Conservation (phyloP, 805 yeast species). For the Saturnispora dispora region DNA sequence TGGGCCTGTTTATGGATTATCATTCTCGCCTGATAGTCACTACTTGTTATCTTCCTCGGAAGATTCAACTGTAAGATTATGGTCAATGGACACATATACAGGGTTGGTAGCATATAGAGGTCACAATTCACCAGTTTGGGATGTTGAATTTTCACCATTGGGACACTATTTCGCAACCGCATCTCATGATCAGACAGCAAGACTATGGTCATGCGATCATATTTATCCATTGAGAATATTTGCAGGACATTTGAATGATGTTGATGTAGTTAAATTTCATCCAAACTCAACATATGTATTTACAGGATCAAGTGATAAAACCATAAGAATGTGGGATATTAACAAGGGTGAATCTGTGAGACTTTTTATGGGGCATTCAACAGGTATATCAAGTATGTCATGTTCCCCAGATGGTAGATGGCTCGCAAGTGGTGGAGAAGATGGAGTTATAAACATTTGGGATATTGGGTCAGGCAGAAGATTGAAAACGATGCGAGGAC, state of each 20-base stretch:
- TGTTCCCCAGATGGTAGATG: slow-evolving; percentile 96
- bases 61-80: slow-evolving; percentile 83
- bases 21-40: slow-evolving; percentile 84
- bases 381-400: slow-evolving; percentile 77
- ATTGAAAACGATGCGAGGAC: slow-evolving; percentile 88
- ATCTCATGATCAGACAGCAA: slow-evolving; percentile 94
- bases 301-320: slow-evolving; percentile 92
- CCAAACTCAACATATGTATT: slow-evolving; percentile 92
- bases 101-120: slow-evolving; percentile 92
- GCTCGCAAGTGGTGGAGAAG: slow-evolving; percentile 67
- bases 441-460: slow-evolving; percentile 68
- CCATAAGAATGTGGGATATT: slow-evolving; percentile 98
- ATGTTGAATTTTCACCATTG: slow-evolving; percentile 84
- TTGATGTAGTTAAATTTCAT: slow-evolving; percentile 89
- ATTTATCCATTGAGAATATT: slow-evolving; percentile 91
- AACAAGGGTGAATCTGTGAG: slow-evolving; percentile 82
- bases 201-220: slow-evolving; percentile 97
- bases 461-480: slow-evolving; percentile 88
- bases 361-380: slow-evolving; percentile 85
- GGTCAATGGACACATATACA: slow-evolving; percentile 90
- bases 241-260: slow-evolving; percentile 96
- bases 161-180: slow-evolving; percentile 99
- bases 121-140: slow-evolving; percentile 96
- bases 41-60: slow-evolving; percentile 78
- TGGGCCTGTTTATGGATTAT: slow-evolving; percentile 85